Evolutionary conservation across 2,329 filamentous ascomycete genomes (phyloP), one percentile per base, ranked within the genome.

Genomic region (Neofusicoccum laricinum): DNA sequence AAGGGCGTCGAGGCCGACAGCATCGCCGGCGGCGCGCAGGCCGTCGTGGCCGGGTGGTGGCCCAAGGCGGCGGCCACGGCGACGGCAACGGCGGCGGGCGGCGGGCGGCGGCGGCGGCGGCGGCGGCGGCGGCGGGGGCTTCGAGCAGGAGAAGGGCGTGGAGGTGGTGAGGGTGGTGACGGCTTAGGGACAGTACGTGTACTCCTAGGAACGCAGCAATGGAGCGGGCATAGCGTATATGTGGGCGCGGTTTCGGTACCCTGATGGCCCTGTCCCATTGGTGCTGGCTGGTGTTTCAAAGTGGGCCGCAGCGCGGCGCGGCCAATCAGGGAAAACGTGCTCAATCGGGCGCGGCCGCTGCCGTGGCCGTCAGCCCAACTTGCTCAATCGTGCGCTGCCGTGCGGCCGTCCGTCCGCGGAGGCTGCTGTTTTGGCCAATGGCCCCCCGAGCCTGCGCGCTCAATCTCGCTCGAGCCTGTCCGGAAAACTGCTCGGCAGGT

Each of bases 1-100:
- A 83, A 82, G 66, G 82, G 80, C 0, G 43, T 66, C 19, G 46
- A 49, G 53, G 61, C 65, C 12, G 43, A 64, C 10, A 66, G 61
- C 73, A 25, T 64, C 5, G 43, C 21, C 45, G 64, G 64, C 4
- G 64, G 64, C 3, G 50, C 17, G 32, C 49, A n/a, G 40, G 50
- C 50, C 12, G 43, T 58, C 34, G 32, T 21, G 11, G 32, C 21
- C 12, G 45, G n/a, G 38, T 63, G 61, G 61, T 25, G 41, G 61
- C 43, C 41, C n/a, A 43, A 48, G 49, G 34, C n/a, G n/a, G n/a
- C n/a, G n/a, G n/a, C n/a, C 30, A 21, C 11, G 32, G 36, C 12
- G 8, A 6, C 32, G 30, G 46, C 6, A 4, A 17, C 19, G 15
- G 53, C 15, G 21, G 17, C 32, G 34, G 49, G 6, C 14, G 38